Evolutionary conservation across 1,139 yeast genomes (phyloP).

Genomic region (Diutina mesorugosa): DNA sequence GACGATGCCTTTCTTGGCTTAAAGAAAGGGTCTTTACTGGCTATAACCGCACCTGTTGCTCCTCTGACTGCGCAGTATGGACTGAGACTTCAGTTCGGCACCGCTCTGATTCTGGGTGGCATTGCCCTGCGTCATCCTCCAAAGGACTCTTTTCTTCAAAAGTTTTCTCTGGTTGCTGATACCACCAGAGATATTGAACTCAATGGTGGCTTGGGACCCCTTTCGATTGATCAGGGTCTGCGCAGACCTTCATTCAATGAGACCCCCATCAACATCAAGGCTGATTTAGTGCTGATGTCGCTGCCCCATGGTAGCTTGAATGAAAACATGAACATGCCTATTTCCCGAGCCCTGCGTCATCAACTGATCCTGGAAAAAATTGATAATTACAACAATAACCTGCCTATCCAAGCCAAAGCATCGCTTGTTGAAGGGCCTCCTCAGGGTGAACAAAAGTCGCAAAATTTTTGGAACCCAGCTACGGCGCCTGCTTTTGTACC

Average conservation of each 20-base stretch:
- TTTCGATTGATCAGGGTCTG: constrained; percentile 18
- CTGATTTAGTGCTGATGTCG: constrained; percentile 8
- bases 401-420: constrained; percentile 38
- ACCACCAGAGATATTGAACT: constrained; percentile 68
- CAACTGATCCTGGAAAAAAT: constrained; percentile 56
- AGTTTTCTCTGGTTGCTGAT: constrained; percentile 66
- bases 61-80: constrained; percentile 4
- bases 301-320: constrained; percentile 38
- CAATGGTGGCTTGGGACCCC: constrained; percentile 16
- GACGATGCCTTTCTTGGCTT: constrained; percentile 29
- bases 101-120: constrained; percentile 54
- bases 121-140: constrained; percentile 35
- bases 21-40: constrained; percentile 36
- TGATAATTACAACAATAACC: constrained; percentile 39
- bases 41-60: constrained; percentile 29
- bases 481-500: constrained; percentile 42
- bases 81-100: constrained; percentile 28
- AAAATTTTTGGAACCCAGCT: constrained; percentile 56
- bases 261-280: constrained; percentile 10
- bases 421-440: constrained; percentile 11
- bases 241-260: constrained; percentile 40
- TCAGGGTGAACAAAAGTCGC: constrained; percentile 8
- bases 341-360: constrained; percentile 29
- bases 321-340: constrained; percentile 35
- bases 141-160: constrained; percentile 44